Percentiles rank a stretch among this genome's conserved stretches.
Evolutionary conservation across 2,329 filamentous ascomycete genomes (phyloP).

Genomic region (Microdochium paspali): DNA sequence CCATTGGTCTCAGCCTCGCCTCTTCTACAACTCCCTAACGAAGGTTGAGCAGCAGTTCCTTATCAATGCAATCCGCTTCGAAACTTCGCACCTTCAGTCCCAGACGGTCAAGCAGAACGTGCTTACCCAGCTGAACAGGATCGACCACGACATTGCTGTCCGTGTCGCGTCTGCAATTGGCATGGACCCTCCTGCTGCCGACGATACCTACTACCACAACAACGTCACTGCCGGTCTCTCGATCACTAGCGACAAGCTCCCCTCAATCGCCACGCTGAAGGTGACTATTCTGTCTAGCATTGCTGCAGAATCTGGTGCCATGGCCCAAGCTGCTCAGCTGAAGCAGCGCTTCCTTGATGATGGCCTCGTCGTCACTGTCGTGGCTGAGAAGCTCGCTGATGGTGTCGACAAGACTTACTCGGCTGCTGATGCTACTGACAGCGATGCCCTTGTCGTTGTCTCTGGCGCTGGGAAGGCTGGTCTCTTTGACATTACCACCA

Average conservation of each 20-base stretch:
- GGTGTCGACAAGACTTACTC: conserved; percentile 58
- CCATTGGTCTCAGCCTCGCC: conserved; percentile 61
- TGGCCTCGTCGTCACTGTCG: conserved; percentile 47
- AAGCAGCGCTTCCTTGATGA: conserved; percentile 34
- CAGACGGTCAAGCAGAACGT: conserved; percentile 53
- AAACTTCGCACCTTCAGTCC: conserved; percentile 51
- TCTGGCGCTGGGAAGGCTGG: conserved; percentile 35
- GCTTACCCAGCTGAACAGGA: conserved; percentile 57
- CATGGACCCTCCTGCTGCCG: conserved; percentile 45
- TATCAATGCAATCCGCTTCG: conserved; percentile 65
- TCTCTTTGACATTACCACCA: conserved; percentile 34
- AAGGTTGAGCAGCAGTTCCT: conserved; percentile 60
- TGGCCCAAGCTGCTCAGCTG: conserved; percentile 40
- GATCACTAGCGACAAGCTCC: conserved; percentile 47
- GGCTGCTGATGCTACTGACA: conserved; percentile 49
- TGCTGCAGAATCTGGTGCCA: conserved; percentile 25
- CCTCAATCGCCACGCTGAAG: conserved; percentile 51
- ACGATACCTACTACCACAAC: conserved; percentile 57
- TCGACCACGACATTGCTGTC: conserved; percentile 56
- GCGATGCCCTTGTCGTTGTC: conserved; percentile 53
- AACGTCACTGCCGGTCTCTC: conserved; percentile 55
- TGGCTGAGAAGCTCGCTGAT: conserved; percentile 46
- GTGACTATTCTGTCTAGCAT: conserved; percentile 50
- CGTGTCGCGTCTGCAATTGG: conserved; percentile 57
- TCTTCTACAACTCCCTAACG: conserved; percentile 66